Evolutionary conservation across 208 protist genomes (phyloP), one percentile per base, ranked within the genome.

Genomic region (Wallacemonas rigidus): DNA sequence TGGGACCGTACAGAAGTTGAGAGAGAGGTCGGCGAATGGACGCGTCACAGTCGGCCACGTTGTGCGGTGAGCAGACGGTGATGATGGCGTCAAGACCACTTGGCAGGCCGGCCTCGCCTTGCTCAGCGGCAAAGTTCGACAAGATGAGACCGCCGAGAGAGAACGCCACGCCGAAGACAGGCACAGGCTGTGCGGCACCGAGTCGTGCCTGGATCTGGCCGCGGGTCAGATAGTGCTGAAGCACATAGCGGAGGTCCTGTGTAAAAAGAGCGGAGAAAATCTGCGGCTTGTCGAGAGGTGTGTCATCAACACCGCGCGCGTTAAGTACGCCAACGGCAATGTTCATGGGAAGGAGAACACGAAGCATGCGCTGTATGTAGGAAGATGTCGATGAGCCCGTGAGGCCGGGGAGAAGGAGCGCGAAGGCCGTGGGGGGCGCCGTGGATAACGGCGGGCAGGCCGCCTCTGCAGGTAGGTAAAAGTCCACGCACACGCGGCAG

Each of bases 321-420:
- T 90, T 87, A 38, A 93, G 70, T 38, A 92, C 87, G 55, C 36
- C 63, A 15, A 82, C 74, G 48, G 68, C 64, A 40, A 80, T 68
- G 69, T 76, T 74, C 17, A 71, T 40, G 8, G 36, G 41, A 47
- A 76, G 67, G 17, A 90, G 60, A 61, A 65, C 57, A 2, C 68
- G 67, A 2, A 77, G 65, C 75, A 89, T 81, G 39, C 83, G 82
- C n/a, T 74, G 79, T 5, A 94, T 51, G 69, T 94, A 92, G 12
- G 75, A 53, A 57, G 80, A 75, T 44, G 68, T 63, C n/a, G 83
- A 89, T 62, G 62, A 85, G 44, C 82, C 74, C 4, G 72, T 88
- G 41, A 92, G 70, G 3, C 89, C 89, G 11, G 89, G 89, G 12
- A 94, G 72, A 6, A 92, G 75, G 47, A 94, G 55, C 41, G 90